A percentile compares a stretch with the other conserved stretches of the same genome.
These are phyloP conservation scores for Aspergillus fischeri DNA, from an alignment of 2,329 filamentous ascomycete genomes.

Conservation along the genomic window DNA sequence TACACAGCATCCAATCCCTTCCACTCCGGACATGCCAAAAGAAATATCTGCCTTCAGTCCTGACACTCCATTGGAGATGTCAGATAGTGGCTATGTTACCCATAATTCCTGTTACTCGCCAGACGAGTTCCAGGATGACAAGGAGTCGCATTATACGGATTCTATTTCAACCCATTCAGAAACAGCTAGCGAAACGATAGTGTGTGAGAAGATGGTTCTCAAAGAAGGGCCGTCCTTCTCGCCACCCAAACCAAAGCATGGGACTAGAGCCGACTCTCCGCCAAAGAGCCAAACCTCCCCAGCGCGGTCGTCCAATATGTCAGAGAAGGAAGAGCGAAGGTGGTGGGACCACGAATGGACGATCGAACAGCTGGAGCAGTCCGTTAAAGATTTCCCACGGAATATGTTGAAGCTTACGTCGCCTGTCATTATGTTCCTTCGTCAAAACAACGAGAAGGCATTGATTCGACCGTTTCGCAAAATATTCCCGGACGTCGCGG, in stretches of 20 bases:
- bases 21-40: constrained; percentile 32
- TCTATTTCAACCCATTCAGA: constrained; percentile 25
- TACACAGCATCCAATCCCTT: constrained; percentile 25
- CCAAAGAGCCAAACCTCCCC: constrained; percentile 14
- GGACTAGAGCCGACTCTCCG: constrained; percentile 14
- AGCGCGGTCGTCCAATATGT: constrained; percentile 16
- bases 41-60: constrained; percentile 39
- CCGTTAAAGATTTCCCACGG: constrained; percentile 33
- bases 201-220: constrained; percentile 19
- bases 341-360: constrained; percentile 40
- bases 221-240: constrained; percentile 14
- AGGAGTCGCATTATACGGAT: constrained; percentile 28
- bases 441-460: constrained; percentile 34
- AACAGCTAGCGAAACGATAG: constrained; percentile 22
- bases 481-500: constrained; percentile 32
- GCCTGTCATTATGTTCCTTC: constrained; percentile 36
- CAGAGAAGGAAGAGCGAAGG: constrained; percentile 27
- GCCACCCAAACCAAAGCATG: constrained; percentile 17
- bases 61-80: constrained; percentile 34
- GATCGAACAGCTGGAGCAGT: constrained; percentile 35
- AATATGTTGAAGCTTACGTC: constrained; percentile 35
- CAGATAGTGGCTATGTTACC: constrained; percentile 33
- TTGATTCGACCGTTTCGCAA: constrained; percentile 32
- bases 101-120: constrained; percentile 26
- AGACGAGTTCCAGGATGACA: constrained; percentile 19